Percentiles rank a stretch among this genome's conserved stretches.
These are phyloP conservation scores for Atkinsonella texensis DNA, from an alignment of 2,329 filamentous ascomycete species.

Conservation along the genomic window DNA sequence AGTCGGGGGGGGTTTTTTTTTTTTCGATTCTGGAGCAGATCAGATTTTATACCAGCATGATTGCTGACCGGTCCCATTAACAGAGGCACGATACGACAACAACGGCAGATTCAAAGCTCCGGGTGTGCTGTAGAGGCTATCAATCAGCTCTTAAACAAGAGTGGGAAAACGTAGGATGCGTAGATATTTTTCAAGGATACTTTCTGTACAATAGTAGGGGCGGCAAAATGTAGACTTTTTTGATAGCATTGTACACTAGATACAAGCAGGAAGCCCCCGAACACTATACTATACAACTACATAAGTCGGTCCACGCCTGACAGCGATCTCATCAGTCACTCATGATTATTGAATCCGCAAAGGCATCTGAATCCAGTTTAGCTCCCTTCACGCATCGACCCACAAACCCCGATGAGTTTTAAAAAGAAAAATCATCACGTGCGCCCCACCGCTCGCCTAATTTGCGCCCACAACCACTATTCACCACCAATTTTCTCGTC, in stretches of 20 bases:
- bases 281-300: not conserved
- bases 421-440: slow-evolving; percentile 22
- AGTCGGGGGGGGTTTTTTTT: too few species aligned
- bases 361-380: not conserved
- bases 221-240: not conserved
- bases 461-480: slow-evolving; percentile 19
- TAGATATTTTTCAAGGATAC: not conserved
- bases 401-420: not conserved
- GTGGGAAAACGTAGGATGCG: not conserved
- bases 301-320: too few species aligned
- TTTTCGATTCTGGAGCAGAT: too few species aligned
- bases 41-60: too few species aligned
- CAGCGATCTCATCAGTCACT: too few species aligned
- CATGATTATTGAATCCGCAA: not conserved
- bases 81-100: slow-evolving; percentile 35
- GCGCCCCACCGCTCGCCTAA: slow-evolving; percentile 15
- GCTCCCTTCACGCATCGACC: not conserved
- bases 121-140: slow-evolving; percentile 10
- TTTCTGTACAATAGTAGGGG: not conserved
- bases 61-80: not conserved
- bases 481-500: slow-evolving; percentile 7
- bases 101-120: slow-evolving; percentile 32
- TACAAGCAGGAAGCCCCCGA: not conserved
- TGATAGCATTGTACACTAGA: not conserved
- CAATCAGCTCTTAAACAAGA: not conserved